phyloP scores from a whole-genome alignment of 768 basidiomycete genomes.

The button mushroom (Agaricus bisporus) region DNA sequence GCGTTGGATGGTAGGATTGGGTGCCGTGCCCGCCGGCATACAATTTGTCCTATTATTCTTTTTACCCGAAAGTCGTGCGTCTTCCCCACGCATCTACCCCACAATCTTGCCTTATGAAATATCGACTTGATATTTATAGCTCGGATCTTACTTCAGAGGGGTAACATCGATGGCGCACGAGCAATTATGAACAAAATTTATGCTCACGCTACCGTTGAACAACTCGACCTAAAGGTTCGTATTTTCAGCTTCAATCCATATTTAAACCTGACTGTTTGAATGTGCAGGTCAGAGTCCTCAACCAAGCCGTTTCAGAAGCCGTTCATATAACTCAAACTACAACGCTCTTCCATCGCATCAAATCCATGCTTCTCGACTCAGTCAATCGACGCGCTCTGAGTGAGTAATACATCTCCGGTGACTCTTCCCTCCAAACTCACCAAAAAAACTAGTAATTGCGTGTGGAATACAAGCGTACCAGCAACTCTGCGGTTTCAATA shows the following conservation, averaged over 20 bases:
- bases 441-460: conserved; percentile 46
- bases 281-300: conserved; percentile 49
- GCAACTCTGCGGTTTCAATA: conserved; percentile 82
- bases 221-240: conserved; percentile 59
- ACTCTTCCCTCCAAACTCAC: neutral
- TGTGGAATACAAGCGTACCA: conserved; percentile 83
- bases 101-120: neutral
- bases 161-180: conserved; percentile 43
- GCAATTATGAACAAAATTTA: conserved; percentile 65
- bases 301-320: conserved; percentile 53
- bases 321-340: conserved; percentile 57
- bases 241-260: neutral
- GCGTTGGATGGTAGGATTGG: conserved; percentile 82
- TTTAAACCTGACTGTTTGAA: too few species aligned
- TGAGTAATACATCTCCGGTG: conserved; percentile 24
- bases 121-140: conserved; percentile 20
- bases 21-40: conserved; percentile 59
- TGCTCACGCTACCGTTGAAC: conserved; percentile 51
- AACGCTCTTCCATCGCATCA: conserved; percentile 49
- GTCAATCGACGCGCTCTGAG: conserved; percentile 67
- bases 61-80: conserved; percentile 75
- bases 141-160: conserved; percentile 58
- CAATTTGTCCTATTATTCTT: conserved; percentile 57
- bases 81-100: neutral
- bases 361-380: conserved; percentile 48